phyloP scores from a whole-genome alignment of 208 protist species.

The Wallacemonas collosoma region DNA sequence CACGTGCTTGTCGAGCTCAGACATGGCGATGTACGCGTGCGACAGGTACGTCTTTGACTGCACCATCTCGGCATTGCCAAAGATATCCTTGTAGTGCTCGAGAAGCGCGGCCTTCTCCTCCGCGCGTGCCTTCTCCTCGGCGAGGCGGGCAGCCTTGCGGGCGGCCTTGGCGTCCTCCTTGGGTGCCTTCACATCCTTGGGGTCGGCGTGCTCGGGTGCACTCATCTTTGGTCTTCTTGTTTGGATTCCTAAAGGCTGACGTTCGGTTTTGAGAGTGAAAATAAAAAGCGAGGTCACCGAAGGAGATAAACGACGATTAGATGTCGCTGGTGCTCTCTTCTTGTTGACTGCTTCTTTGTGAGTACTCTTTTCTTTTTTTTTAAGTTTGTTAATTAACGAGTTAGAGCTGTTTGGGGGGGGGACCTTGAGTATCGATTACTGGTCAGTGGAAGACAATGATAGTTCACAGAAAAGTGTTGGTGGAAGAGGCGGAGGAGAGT shows the following conservation, averaged over 20 bases:
- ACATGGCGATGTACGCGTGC: slow-evolving; percentile 48
- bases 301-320: neutral
- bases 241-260: neutral
- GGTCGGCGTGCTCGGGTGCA: slow-evolving; percentile 18
- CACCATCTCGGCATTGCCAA: slow-evolving; percentile 69
- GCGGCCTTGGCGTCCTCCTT: slow-evolving; percentile 84
- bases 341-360: slow-evolving; percentile 7
- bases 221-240: slow-evolving; percentile 16
- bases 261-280: neutral
- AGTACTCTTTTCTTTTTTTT: slow-evolving; percentile 8
- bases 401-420: no score
- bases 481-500: slow-evolving; percentile 11
- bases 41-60: slow-evolving; percentile 81
- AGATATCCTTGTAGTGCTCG: slow-evolving; percentile 73
- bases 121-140: slow-evolving; percentile 80
- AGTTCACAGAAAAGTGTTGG: neutral
- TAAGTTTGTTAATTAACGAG: neutral
- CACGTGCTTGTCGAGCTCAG: slow-evolving; percentile 37
- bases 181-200: slow-evolving; percentile 21
- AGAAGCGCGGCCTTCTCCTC: slow-evolving; percentile 85
- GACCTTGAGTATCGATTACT: no score
- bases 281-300: no score
- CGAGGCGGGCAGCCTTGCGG: slow-evolving; percentile 81
- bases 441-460: no score
- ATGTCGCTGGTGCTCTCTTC: neutral